A percentile compares a stretch with the other conserved stretches of the same genome.
These are phyloP conservation scores for Calonectria hawksworthii DNA, from an alignment of 2,329 filamentous ascomycete genomes.

Conservation along the genomic window DNA sequence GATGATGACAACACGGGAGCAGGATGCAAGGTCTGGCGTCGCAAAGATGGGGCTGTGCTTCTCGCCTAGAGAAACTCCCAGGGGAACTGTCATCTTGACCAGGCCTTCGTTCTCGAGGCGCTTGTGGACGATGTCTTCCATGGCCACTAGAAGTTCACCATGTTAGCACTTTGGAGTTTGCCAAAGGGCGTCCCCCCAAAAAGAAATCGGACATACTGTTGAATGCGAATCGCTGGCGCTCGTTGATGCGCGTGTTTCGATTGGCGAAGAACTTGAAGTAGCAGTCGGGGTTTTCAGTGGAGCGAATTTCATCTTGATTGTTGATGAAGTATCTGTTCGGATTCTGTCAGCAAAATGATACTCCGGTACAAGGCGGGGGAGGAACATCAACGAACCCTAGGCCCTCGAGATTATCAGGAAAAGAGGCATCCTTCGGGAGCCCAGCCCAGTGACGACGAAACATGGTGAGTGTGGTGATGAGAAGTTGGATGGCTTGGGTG, in stretches of 20 bases:
- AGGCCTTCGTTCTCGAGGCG: constrained; percentile 76
- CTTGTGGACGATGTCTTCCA: constrained; percentile 70
- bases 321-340: constrained; percentile 81
- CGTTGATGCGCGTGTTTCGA: constrained; percentile 83
- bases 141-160: constrained; percentile 65
- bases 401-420: constrained; percentile 73
- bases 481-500: neutral
- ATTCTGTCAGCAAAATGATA: neutral
- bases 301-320: constrained; percentile 80
- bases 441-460: constrained; percentile 79
- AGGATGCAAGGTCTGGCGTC: constrained; percentile 64
- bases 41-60: constrained; percentile 79
- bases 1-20: constrained; percentile 78
- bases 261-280: constrained; percentile 83
- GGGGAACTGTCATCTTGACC: constrained; percentile 72
- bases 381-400: constrained; percentile 72
- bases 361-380: neutral
- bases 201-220: constrained; percentile 69
- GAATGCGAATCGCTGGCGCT: constrained; percentile 80
- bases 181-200: fast-evolving
- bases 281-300: constrained; percentile 74
- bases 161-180: neutral
- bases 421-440: constrained; percentile 79
- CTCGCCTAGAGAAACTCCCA: constrained; percentile 59
- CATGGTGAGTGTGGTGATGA: constrained; percentile 60